Base-by-base conservation (phyloP, 164 flowering plant genomes). In the Umbellularia californica region DNA sequence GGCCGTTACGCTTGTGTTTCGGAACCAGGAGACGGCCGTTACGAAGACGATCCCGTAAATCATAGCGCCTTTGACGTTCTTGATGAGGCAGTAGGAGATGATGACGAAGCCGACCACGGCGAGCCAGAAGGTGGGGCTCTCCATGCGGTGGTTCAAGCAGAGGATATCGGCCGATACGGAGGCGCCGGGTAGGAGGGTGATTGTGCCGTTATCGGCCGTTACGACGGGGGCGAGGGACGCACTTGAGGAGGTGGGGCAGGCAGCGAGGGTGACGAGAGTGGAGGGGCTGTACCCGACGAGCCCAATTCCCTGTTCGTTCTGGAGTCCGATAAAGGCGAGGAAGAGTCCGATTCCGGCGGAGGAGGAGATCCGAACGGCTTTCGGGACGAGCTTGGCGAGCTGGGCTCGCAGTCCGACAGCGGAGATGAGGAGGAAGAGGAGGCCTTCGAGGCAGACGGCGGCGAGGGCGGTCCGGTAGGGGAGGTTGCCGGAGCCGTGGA, bases 301-400 rank as follows among this genome's bases (percentile, higher is more conserved):
- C 11, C 98, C 98, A 75, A 94, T 79, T 1, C 98, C 98, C 70
- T 92, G 88, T 64, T 85, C 87, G 81, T 75, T 84, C 51, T 94
- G 98, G 12, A 94, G 76, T 13, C 98, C 98, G 70, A 94, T 90
- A 65, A 94, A 94, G 1, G 98, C 98, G 0, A 94, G 83, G 77
- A 92, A 91, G 9, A 94, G 84, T 12, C 98, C 98, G 82, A 92
- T 91, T 6, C 98, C 98, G 11, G 92, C 96, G 1, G 94, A 82
- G 15, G 95, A 87, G 20, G 91, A 82, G 71, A 90, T 84, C 28
- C 97, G 85, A 13, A 94, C 89, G n/a, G 96, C 93, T 47, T 86
- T 87, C 0, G 97, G 97, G n/a, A 94, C 81, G 66, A 94, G 81
- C 69, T 88, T 90, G 0, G 94, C 96, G 19, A 92, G 79, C 73